A percentile compares a stretch with the other conserved stretches of the same genome.
Evolutionary conservation across 352 stramenopile genomes (phyloP).

Genomic region (Poterioochromonas sp.): DNA sequence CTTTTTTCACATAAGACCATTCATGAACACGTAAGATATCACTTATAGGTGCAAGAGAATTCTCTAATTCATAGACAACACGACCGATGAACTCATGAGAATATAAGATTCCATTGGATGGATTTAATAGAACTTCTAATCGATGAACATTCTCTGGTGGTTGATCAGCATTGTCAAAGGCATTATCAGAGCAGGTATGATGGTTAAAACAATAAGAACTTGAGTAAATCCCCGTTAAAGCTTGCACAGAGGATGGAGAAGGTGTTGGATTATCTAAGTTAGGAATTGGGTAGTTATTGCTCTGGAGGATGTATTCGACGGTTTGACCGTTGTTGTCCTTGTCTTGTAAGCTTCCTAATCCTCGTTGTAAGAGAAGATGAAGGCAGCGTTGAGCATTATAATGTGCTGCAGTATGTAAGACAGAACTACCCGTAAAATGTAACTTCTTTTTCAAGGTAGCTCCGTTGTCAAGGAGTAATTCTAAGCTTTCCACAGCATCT

Average conservation of each 20-base stretch:
- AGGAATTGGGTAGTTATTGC: not conserved
- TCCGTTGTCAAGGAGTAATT: not conserved
- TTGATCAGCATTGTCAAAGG: slow-evolving; percentile 53
- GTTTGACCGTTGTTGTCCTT: not conserved
- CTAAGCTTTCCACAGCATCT: not conserved
- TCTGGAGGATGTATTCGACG: not conserved
- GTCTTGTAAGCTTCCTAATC: too few relatives aligned
- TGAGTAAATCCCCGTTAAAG: slow-evolving; percentile 52
- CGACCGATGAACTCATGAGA: not conserved
- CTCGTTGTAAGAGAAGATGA: too few relatives aligned
- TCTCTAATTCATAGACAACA: not conserved
- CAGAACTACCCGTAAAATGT: not conserved
- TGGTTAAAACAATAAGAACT: slow-evolving; percentile 64
- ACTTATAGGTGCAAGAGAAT: not conserved
- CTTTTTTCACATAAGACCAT: not conserved
- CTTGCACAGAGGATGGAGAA: too few relatives aligned
- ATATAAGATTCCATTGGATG: slow-evolving; percentile 31
- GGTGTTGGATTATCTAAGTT: too few relatives aligned
- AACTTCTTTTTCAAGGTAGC: not conserved
- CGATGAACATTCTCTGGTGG: slow-evolving; percentile 76
- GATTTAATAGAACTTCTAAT: slow-evolving; percentile 67
- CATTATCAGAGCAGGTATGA: slow-evolving; percentile 56
- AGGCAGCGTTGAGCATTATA: too few relatives aligned
- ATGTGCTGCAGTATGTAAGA: too few relatives aligned
- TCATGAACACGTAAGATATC: slow-evolving; percentile 30